These are phyloP conservation scores for Aspergillus sojae DNA, from an alignment of 2,329 filamentous ascomycete species.

Conservation along the genomic window DNA sequence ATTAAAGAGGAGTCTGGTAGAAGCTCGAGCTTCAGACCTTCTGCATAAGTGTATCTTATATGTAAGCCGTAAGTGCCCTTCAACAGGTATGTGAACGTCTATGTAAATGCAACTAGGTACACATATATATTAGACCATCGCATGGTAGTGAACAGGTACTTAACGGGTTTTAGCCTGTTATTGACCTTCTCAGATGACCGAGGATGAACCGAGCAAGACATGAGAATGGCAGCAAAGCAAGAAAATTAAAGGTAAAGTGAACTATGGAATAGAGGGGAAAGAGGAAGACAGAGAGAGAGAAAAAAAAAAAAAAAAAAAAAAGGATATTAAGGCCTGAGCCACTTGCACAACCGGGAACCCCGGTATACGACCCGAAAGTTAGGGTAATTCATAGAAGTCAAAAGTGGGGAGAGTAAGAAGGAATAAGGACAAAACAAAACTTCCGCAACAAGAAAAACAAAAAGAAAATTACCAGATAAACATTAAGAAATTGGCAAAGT, in stretches of 20 bases:
- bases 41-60: not conserved
- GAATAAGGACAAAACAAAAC: conserved; percentile 5
- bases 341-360: conserved; percentile 16
- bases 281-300: too few species aligned
- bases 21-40: not conserved
- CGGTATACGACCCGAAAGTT: conserved; percentile 14
- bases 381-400: conserved; percentile 8
- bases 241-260: not conserved
- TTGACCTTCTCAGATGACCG: not conserved
- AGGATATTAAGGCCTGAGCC: conserved; percentile 9
- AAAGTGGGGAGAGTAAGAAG: conserved; percentile 3
- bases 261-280: not conserved
- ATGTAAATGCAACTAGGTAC: not conserved
- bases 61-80: not conserved
- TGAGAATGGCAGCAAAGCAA: not conserved
- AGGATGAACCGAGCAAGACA: not conserved
- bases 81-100: not conserved
- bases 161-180: not conserved
- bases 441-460: not conserved
- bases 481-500: not conserved
- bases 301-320: not conserved
- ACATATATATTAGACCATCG: not conserved
- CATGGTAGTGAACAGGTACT: too few species aligned
- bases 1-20: not conserved
- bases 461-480: not conserved